Evolutionary conservation across 192 early-diverging fungal species (phyloP).

Genomic region (Podila clonocystis): DNA sequence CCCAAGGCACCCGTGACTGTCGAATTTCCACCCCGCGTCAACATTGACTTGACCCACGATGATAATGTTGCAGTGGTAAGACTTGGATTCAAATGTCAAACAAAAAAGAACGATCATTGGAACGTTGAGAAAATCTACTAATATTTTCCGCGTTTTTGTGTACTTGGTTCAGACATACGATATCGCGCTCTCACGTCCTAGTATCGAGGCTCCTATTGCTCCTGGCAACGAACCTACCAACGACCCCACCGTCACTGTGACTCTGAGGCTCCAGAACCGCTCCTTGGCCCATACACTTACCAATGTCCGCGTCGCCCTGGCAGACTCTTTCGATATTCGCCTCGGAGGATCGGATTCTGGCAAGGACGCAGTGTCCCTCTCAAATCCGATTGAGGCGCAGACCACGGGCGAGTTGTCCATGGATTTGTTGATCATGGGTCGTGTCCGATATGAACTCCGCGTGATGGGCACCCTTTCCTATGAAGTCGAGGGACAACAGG

Average conservation of each 20-base stretch:
- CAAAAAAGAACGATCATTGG: neutral
- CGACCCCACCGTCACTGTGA: slow-evolving; percentile 27
- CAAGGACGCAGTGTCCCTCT: slow-evolving; percentile 18
- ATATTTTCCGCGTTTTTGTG: neutral
- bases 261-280: slow-evolving; percentile 30
- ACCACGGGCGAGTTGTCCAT: slow-evolving; percentile 9
- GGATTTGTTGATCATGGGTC: slow-evolving; percentile 41
- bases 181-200: slow-evolving; percentile 27
- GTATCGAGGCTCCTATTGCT: slow-evolving; percentile 15
- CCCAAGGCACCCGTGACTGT: slow-evolving; percentile 39
- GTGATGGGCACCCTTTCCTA: slow-evolving; percentile 43
- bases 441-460: slow-evolving; percentile 43
- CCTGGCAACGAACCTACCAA: slow-evolving; percentile 19
- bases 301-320: slow-evolving; percentile 14
- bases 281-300: slow-evolving; percentile 14
- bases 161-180: slow-evolving; percentile 32
- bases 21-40: slow-evolving; percentile 25
- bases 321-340: slow-evolving; percentile 48
- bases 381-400: slow-evolving; percentile 37
- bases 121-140: neutral
- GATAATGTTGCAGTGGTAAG: slow-evolving; percentile 48
- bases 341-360: slow-evolving; percentile 34
- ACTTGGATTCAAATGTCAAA: neutral
- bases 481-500: slow-evolving; percentile 16
- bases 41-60: slow-evolving; percentile 25